Conservation (phyloP, 306 rosid genomes). For the Cucumis cinereus region DNA sequence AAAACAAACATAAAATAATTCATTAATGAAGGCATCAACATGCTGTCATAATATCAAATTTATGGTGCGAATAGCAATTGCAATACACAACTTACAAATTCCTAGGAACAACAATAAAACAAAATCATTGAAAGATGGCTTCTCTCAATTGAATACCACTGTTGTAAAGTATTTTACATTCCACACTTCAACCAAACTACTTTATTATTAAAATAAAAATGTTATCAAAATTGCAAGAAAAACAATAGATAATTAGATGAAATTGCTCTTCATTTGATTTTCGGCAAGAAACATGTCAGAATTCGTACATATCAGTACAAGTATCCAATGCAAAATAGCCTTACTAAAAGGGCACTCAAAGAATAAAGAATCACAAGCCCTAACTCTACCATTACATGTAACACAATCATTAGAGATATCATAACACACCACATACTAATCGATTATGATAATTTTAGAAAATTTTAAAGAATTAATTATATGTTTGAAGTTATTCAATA, state of each 20-base stretch:
- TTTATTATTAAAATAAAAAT: background rate
- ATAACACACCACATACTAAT: too few relatives aligned
- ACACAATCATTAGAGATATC: too few relatives aligned
- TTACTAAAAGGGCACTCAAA: too few relatives aligned
- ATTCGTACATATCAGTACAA: too few relatives aligned
- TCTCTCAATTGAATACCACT: background rate
- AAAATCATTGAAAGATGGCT: conserved; percentile 25
- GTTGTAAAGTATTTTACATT: background rate
- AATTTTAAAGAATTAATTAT: too few relatives aligned
- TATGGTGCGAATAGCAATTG: conserved; percentile 2
- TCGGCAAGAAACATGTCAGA: too few relatives aligned
- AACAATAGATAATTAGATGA: background rate
- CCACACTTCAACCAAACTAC: background rate
- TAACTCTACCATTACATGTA: too few relatives aligned
- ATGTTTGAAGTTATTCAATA: too few relatives aligned
- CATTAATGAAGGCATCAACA: conserved; percentile 6
- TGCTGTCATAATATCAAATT: conserved; percentile 13
- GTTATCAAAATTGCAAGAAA: background rate
- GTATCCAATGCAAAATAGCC: too few relatives aligned
- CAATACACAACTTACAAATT: conserved; percentile 7
- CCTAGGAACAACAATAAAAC: conserved; percentile 16
- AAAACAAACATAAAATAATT: conserved; percentile 13
- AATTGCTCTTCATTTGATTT: background rate
- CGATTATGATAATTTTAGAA: too few relatives aligned
- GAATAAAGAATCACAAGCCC: too few relatives aligned